A percentile compares a stretch with the other conserved stretches of the same genome.
These are phyloP conservation scores for Articulospora tetracladia DNA, from an alignment of 495 filamentous ascomycete species.

Conservation along the genomic window DNA sequence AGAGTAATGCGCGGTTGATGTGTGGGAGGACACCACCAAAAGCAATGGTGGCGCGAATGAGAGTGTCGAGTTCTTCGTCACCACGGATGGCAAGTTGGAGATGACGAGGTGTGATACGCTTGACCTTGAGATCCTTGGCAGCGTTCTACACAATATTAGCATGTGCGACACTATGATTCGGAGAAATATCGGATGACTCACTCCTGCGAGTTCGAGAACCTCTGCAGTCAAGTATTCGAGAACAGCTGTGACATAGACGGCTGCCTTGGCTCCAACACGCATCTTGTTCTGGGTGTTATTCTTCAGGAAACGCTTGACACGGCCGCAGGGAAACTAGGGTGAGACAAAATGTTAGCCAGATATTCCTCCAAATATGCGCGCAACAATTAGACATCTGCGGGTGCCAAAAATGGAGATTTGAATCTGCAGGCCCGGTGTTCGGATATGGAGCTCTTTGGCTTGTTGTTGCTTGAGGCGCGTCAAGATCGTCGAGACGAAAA, in stretches of 20 bases:
- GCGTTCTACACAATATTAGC: conserved; percentile 59
- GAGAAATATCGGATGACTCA: conserved; percentile 35
- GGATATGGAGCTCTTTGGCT: not conserved
- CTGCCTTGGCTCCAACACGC: conserved; percentile 98
- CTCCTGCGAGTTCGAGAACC: conserved; percentile 94
- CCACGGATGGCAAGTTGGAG: conserved; percentile 97
- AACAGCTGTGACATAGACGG: conserved; percentile 97
- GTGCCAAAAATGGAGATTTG: conserved; percentile 1
- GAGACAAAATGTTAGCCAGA: conserved; percentile 31
- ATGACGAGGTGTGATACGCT: conserved; percentile 98
- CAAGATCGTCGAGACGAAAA: conserved; percentile 1
- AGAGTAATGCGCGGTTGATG: conserved; percentile 94
- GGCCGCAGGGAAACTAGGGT: conserved; percentile 91
- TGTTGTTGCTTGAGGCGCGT: conserved; percentile 22
- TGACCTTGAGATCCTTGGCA: conserved; percentile 98
- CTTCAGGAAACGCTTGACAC: conserved; percentile 99
- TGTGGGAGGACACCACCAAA: conserved; percentile 97
- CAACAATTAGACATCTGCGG: not conserved
- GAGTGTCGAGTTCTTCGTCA: conserved; percentile 95
- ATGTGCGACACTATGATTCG: conserved; percentile 1
- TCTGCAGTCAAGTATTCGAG: conserved; percentile 98
- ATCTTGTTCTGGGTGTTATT: conserved; percentile 99
- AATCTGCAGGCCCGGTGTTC: not conserved
- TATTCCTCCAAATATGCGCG: not conserved
- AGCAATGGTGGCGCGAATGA: conserved; percentile 96